Base-by-base conservation (phyloP, 2,329 filamentous ascomycete species). In the Sporothrix globosa region DNA sequence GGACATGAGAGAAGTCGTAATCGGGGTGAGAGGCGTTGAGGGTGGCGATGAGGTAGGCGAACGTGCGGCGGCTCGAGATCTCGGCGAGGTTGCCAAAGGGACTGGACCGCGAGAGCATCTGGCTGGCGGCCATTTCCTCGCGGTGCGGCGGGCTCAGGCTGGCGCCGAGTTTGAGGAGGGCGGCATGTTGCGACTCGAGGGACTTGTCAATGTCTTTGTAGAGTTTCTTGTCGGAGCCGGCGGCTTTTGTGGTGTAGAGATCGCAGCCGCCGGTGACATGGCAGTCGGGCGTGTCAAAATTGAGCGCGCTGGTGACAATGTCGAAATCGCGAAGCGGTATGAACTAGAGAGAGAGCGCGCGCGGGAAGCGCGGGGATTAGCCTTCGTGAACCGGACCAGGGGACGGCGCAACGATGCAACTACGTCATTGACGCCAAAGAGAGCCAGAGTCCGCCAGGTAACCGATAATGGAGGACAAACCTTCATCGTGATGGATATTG, bases 241-340 rank as follows among this genome's bases (percentile, higher is more conserved):
- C 93, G 41, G 96, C 94, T 81, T 99, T 99, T 34, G 94, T 97
- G 11, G 95, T 98, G 84, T 97, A 99, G 21, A 98, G 86, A 80
- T 99, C 96, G 84, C 95, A 98, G 74, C 92, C 92, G 76, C 96
- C 96, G 39, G 93, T 91, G 72, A 99, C 91, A 75, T 95, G 92
- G 78, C 93, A 94, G 79, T 98, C 95, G 67, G 92, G 89, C 0
- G 95, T 97, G 77, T 96, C 92, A 84, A 98, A 98, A 79, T 97
- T 98, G 78, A 99, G 89, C 73, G 95, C 92, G 82, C 91, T 91
- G 72, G 93, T 95, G 75, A 98, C 92, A 80, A 91, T 89, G 80
- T 98, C 94, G 78, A 98, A 94, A 75, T 96, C 92, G 80, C 90
- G 90, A 73, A 97, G 87, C 72, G 95, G 93, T 77, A 99, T 86